phyloP scores from a whole-genome alignment of 768 basidiomycete genomes.

The Termitomyces sp. region DNA sequence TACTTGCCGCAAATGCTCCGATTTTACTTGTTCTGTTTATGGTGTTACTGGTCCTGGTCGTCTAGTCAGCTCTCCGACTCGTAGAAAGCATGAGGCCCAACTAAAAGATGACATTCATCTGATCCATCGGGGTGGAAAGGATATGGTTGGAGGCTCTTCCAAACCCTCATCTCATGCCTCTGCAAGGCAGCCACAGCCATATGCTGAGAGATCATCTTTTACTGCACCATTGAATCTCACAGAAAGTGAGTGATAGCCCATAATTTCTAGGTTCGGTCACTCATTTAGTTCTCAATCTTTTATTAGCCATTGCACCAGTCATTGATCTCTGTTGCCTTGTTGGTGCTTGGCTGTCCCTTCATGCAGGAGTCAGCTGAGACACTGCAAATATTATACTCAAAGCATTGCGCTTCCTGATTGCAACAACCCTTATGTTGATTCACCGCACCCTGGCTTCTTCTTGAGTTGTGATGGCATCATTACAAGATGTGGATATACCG shows the following conservation, averaged over 20 bases:
- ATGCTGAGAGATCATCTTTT: background rate
- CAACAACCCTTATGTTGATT: background rate
- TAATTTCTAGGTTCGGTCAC: background rate
- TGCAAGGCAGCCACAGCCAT: background rate
- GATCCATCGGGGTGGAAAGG: background rate
- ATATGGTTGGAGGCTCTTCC: background rate
- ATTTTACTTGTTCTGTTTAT: background rate
- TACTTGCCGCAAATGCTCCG: background rate
- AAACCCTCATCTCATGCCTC: background rate
- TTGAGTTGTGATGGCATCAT: background rate
- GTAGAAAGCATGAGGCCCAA: background rate
- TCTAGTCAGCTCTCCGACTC: background rate
- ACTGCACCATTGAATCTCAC: background rate
- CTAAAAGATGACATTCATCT: background rate
- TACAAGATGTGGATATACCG: background rate
- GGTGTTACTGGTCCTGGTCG: background rate
- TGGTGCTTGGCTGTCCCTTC: background rate
- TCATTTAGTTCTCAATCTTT: background rate
- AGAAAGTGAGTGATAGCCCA: background rate
- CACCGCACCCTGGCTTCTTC: background rate
- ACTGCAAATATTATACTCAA: constrained; percentile 2
- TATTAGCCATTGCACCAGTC: background rate
- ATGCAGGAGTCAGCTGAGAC: background rate
- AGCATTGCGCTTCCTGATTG: background rate
- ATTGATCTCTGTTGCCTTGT: background rate